Evolutionary conservation across 306 rosid species (phyloP).

Genomic region (Cucurbita ficifolia): DNA sequence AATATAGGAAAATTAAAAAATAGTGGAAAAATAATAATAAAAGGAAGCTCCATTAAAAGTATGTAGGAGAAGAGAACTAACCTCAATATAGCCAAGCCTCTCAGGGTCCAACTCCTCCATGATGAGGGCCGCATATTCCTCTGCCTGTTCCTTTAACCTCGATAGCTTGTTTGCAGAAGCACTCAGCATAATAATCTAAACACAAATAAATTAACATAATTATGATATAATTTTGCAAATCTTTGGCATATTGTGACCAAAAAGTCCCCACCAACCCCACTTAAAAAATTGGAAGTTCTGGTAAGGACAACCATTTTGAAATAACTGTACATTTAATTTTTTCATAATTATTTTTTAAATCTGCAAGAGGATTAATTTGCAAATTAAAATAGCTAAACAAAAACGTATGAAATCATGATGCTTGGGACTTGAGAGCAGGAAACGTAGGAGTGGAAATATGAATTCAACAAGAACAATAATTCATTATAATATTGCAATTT

Average conservation of each 20-base stretch:
- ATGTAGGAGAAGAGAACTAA: not conserved
- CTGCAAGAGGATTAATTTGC: not conserved
- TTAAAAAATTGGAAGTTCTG: conserved; percentile 9
- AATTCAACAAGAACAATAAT: not conserved
- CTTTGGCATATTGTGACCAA: conserved; percentile 18
- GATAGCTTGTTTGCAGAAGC: conserved; percentile 92
- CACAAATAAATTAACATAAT: not conserved
- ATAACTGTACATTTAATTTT: not conserved
- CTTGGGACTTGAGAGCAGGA: conserved; percentile 23
- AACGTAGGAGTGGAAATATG: conserved; percentile 15
- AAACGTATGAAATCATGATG: conserved; percentile 6
- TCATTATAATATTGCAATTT: not conserved
- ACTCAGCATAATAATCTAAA: conserved; percentile 82
- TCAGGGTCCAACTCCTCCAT: conserved; percentile 99
- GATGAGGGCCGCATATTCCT: conserved; percentile 93
- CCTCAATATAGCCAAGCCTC: conserved; percentile 93
- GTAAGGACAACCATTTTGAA: not conserved
- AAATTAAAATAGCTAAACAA: not conserved
- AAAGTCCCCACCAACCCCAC: conserved; percentile 66
- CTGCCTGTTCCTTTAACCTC: conserved; percentile 97
- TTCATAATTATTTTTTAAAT: not conserved
- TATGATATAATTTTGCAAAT: not conserved
- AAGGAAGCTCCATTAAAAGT: not conserved
- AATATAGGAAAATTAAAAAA: too few relatives aligned
- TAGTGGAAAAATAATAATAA: too few relatives aligned